Evolutionary conservation across 768 basidiomycete species (phyloP), one percentile per base, ranked within the genome.

Genomic region (Hericium erinaceus): DNA sequence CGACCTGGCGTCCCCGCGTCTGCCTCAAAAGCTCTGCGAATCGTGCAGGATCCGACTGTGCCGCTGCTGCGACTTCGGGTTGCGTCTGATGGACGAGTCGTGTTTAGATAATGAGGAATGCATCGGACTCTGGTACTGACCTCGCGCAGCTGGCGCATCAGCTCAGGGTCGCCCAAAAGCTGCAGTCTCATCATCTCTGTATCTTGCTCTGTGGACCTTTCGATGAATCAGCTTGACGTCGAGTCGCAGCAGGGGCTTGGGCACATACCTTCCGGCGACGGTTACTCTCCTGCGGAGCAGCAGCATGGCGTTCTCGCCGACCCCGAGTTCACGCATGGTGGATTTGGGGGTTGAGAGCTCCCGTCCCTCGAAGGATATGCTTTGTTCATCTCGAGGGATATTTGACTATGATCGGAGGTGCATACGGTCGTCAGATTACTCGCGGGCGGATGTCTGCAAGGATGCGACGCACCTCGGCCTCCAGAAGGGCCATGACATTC

Each of bases 401-500:
- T 83, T 84, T 13, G 88, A 91, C 92, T 94, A 11, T 15, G 41
- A 16, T 48, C 48, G 48, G 55, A 58, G 38, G 48, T 40, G 44
- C 11, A 33, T 39, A n/a, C 22, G 3, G 28, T 53, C 39, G 44
- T 8, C 28, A 48, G 11, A 7, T 51, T n/a, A 33, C 52, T 48
- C 28, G 10, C 44, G 39, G 41, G 9, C 4, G 52, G 16, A 22
- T 33, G 9, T 33, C 33, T 10, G 33, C 33, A 22, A 16, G 18
- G 18, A 41, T 37, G 54, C 46, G n/a, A 68, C 85, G 69, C 68
- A 93, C 95, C 82, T 98, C 95, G 0, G 87, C 95, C 72, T 97
- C 93, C n/a, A 97, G 77, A 55, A 98, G 76, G 12, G 92, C 95
- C 80, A 88, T 87, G 39, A 98, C 85, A 69, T 95, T 89, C 75